Conservation (phyloP, 108 stramenopile genomes). For the Pseudonitzschia multiseries region DNA sequence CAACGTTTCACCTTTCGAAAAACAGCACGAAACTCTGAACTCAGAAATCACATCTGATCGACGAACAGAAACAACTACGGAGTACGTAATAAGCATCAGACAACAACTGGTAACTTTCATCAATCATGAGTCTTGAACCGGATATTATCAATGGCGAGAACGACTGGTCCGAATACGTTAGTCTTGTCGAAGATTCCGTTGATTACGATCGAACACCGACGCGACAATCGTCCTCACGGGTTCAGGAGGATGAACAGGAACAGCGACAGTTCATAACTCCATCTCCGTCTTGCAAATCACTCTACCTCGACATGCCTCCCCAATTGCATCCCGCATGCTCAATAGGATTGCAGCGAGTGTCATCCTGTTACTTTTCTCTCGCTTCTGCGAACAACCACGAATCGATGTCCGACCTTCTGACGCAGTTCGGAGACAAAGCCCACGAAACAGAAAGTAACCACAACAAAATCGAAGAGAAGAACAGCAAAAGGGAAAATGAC, state of each 20-base stretch:
- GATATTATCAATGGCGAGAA: slow-evolving; percentile 5
- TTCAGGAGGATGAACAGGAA: background rate
- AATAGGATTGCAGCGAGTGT: slow-evolving; percentile 54
- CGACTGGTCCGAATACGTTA: slow-evolving; percentile 5
- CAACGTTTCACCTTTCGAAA: background rate
- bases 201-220: background rate
- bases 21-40: too few species aligned
- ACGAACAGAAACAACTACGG: background rate
- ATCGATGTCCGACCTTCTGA: slow-evolving; percentile 36
- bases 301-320: slow-evolving; percentile 21
- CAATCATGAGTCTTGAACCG: background rate
- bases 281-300: background rate
- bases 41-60: background rate
- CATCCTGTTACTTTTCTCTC: slow-evolving; percentile 63
- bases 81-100: background rate
- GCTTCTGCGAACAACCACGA: slow-evolving; percentile 20
- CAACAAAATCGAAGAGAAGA: slow-evolving; percentile 13
- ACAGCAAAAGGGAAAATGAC: slow-evolving; percentile 7
- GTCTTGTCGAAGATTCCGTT: slow-evolving; percentile 6
- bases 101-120: background rate
- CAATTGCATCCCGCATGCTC: slow-evolving; percentile 56
- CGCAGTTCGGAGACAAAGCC: slow-evolving; percentile 25
- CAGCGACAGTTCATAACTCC: background rate
- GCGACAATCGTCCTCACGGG: background rate
- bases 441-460: background rate